phyloP scores from a whole-genome alignment of 805 yeast species.

The Zygotorulaspora danielsina region DNA sequence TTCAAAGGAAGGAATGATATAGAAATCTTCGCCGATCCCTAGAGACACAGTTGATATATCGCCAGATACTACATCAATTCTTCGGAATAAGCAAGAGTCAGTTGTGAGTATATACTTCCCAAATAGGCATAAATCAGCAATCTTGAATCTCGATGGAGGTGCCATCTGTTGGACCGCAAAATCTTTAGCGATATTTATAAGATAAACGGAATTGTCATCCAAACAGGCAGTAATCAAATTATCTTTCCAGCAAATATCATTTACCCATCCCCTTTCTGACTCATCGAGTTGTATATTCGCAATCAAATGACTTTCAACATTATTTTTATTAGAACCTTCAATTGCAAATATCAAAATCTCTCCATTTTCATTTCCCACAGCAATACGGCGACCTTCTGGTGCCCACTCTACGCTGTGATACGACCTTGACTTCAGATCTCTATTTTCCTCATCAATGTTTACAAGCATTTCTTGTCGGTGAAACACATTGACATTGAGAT shows the following conservation, averaged over 20 bases:
- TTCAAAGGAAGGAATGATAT: conserved; percentile 20
- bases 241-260: conserved; percentile 17
- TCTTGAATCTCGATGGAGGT: conserved; percentile 19
- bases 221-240: conserved; percentile 14
- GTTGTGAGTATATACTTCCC: conserved; percentile 15
- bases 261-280: conserved; percentile 23
- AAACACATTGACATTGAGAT: conserved; percentile 27
- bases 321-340: conserved; percentile 1
- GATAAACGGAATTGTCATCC: conserved; percentile 27
- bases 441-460: conserved; percentile 23
- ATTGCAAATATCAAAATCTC: conserved; percentile 19
- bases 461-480: conserved; percentile 12
- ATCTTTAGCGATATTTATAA: conserved; percentile 3
- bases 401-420: conserved; percentile 32
- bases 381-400: conserved; percentile 20
- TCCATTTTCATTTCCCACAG: conserved; percentile 28
- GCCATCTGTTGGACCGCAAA: conserved; percentile 5
- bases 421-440: conserved; percentile 14
- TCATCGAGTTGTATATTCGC: conserved; percentile 4
- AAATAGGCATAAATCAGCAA: conserved; percentile 21
- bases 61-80: conserved; percentile 8
- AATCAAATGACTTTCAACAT: conserved; percentile 1
- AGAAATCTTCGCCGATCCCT: conserved; percentile 17
- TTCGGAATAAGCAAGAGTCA: conserved; percentile 17
- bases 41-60: conserved; percentile 6